These are phyloP conservation scores for Trametes cinnabarina DNA, from an alignment of 768 basidiomycete genomes.

Conservation along the genomic window DNA sequence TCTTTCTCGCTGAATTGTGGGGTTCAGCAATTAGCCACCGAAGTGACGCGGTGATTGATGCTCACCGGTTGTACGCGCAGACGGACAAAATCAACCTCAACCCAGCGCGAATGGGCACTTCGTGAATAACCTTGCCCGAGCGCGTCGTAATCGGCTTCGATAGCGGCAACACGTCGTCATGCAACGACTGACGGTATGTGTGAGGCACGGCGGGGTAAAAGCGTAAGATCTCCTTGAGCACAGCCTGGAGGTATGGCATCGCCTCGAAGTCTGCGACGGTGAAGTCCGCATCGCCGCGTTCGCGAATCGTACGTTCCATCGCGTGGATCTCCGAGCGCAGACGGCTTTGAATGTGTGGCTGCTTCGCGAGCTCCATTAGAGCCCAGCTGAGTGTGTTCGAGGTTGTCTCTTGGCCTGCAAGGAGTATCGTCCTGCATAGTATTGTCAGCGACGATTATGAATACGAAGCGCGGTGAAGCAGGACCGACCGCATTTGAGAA, in stretches of 20 bases:
- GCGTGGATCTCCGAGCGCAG: slow-evolving; percentile 58
- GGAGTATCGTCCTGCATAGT: slow-evolving; percentile 26
- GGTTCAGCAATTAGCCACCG: too few species aligned
- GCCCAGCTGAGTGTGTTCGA: slow-evolving; percentile 60
- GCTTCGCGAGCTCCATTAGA: slow-evolving; percentile 57
- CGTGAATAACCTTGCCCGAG: slow-evolving; percentile 41
- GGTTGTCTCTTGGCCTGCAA: slow-evolving; percentile 54
- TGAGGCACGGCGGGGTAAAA: slow-evolving; percentile 53
- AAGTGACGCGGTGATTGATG: too few species aligned
- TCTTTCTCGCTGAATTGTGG: slow-evolving; percentile 24
- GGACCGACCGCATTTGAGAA: slow-evolving; percentile 28
- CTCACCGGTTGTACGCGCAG: slow-evolving; percentile 53
- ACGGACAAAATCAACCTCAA: slow-evolving; percentile 52
- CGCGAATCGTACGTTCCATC: slow-evolving; percentile 34
- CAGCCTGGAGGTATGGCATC: slow-evolving; percentile 49
- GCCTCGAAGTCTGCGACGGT: slow-evolving; percentile 47
- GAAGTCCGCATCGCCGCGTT: slow-evolving; percentile 41
- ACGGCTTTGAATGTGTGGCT: slow-evolving; percentile 55
- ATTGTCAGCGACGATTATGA: neutral
- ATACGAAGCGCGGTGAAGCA: too few species aligned
- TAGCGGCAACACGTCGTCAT: slow-evolving; percentile 60
- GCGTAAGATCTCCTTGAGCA: slow-evolving; percentile 56
- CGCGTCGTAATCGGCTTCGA: slow-evolving; percentile 48
- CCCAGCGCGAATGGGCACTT: slow-evolving; percentile 50
- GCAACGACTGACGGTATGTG: slow-evolving; percentile 48